phyloP scores from a whole-genome alignment of 139 green algal genomes.

The Mychonastes homosphaera region DNA sequence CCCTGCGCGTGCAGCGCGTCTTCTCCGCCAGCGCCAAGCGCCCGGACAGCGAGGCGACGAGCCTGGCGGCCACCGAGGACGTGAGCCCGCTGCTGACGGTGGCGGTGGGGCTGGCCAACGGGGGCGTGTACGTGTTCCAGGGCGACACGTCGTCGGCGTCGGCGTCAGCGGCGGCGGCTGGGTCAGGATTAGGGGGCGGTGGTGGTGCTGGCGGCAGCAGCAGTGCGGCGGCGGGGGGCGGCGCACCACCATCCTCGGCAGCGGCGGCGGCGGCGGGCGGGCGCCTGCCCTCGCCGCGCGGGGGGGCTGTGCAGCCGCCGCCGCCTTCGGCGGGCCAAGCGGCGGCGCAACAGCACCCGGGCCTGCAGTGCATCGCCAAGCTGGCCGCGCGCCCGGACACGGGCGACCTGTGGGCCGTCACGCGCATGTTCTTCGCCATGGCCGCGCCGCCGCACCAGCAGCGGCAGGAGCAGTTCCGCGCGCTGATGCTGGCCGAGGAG shows the following conservation, averaged over 20 bases:
- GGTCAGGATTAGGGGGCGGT: neutral
- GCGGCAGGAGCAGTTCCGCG: neutral
- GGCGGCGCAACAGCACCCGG: neutral
- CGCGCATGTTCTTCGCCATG: constrained; percentile 6
- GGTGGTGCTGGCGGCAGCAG: no score
- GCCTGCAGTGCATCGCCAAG: constrained; percentile 3
- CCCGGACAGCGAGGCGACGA: constrained; percentile 44
- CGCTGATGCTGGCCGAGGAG: neutral
- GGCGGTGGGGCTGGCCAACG: constrained; percentile 11
- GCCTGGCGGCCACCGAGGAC: constrained; percentile 18
- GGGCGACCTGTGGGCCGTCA: constrained; percentile 23
- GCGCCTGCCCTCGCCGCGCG: no score
- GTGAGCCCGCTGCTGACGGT: constrained; percentile 1
- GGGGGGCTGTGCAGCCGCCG: no score
- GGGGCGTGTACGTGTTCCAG: constrained; percentile 18
- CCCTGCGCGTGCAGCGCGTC: constrained; percentile 17
- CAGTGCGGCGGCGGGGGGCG: no score
- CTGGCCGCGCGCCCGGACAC: constrained; percentile 20
- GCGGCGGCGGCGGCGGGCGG: no score
- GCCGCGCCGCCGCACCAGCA: neutral
- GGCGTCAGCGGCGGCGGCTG: neutral
- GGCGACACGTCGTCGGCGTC: constrained; percentile 6
- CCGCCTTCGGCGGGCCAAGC: neutral
- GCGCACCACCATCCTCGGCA: no score
- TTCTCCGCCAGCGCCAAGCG: constrained; percentile 39